A percentile compares a stretch with the other conserved stretches of the same genome.
Evolutionary conservation across 2,329 filamentous ascomycete species (phyloP).

Genomic region (Teratosphaeriaceae sp.): DNA sequence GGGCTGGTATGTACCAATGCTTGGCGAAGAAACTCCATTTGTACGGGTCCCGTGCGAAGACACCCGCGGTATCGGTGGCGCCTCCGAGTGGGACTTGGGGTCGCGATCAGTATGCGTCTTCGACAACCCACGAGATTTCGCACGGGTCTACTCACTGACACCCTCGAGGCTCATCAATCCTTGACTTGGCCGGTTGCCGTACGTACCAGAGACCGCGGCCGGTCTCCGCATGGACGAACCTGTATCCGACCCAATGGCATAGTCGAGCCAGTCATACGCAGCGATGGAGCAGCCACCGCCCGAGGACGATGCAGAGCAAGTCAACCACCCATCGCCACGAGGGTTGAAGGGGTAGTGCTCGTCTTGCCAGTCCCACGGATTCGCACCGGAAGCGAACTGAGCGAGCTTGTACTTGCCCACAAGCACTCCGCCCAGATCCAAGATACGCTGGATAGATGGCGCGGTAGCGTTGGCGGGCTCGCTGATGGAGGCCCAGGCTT

Average conservation of each 20-base stretch:
- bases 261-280: conserved; percentile 36
- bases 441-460: conserved; percentile 27
- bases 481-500: conserved; percentile 24
- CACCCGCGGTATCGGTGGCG: conserved; percentile 15
- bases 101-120: no score
- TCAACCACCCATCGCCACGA: conserved; percentile 31
- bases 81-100: conserved; percentile 14
- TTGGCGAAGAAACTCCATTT: conserved; percentile 31
- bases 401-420: conserved; percentile 32
- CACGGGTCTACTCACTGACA: no score
- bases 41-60: conserved; percentile 13
- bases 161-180: conserved; percentile 14
- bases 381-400: conserved; percentile 27
- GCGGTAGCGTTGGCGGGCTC: conserved; percentile 24
- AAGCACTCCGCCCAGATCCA: conserved; percentile 30
- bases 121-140: no score
- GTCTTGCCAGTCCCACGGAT: conserved; percentile 14
- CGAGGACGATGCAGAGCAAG: conserved; percentile 24
- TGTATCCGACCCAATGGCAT: conserved; percentile 32
- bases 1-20: conserved; percentile 29
- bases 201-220: conserved; percentile 7
- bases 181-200: conserved; percentile 15
- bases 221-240: conserved; percentile 1
- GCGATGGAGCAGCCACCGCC: conserved; percentile 28
- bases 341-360: conserved; percentile 32